Evolutionary conservation across 768 basidiomycete species (phyloP).

Genomic region (Cyclocybe cylindracea): DNA sequence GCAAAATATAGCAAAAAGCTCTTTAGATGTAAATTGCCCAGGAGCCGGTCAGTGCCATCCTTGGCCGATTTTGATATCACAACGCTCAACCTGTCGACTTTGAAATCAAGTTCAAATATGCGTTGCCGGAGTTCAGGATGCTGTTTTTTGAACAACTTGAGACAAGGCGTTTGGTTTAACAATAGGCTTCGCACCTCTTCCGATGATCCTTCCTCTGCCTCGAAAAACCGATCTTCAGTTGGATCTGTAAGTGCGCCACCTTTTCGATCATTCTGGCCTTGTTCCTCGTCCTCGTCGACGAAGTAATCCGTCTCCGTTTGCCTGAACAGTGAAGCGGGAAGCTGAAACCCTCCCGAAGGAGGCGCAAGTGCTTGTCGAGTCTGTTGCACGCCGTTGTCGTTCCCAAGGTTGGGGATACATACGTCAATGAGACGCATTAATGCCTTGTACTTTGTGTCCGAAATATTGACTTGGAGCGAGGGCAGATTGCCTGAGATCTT

Average conservation of each 20-base stretch:
- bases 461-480: constrained; percentile 84
- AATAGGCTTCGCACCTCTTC: constrained; percentile 31
- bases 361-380: constrained; percentile 16
- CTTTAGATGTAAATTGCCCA: constrained; percentile 81
- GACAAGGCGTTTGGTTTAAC: not conserved
- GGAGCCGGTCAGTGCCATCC: constrained; percentile 63
- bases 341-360: constrained; percentile 42
- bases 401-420: constrained; percentile 80
- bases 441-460: constrained; percentile 87
- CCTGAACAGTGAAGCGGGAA: constrained; percentile 58
- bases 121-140: constrained; percentile 50
- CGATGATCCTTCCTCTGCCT: constrained; percentile 62
- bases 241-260: constrained; percentile 34
- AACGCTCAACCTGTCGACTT: constrained; percentile 80
- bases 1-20: constrained; percentile 76
- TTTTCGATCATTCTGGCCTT: constrained; percentile 31
- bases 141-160: constrained; percentile 19
- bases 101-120: constrained; percentile 83
- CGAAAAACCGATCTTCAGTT: constrained; percentile 64
- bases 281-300: constrained; percentile 56
- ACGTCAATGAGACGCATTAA: constrained; percentile 93
- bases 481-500: constrained; percentile 91
- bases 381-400: constrained; percentile 27
- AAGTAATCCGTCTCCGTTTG: constrained; percentile 64
- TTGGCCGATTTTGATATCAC: constrained; percentile 70